These are phyloP conservation scores for Solanum clarkiae DNA, from an alignment of 257 asterid genomes.

Conservation along the genomic window DNA sequence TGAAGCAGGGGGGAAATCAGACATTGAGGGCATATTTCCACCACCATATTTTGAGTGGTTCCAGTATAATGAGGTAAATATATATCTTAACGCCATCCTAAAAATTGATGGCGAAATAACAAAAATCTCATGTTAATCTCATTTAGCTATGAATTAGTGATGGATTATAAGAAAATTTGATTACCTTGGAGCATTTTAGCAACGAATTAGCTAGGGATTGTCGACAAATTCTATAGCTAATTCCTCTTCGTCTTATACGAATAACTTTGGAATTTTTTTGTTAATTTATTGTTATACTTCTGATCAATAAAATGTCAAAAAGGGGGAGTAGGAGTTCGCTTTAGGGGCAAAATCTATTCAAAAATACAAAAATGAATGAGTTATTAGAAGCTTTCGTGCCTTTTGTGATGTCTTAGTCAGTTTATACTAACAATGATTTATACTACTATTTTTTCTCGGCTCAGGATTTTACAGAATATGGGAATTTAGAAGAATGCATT, in stretches of 20 bases:
- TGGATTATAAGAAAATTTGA: too few species aligned
- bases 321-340: too few species aligned
- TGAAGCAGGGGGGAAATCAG: slow-evolving; percentile 59
- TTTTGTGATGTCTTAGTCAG: neutral
- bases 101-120: neutral
- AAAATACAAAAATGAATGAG: too few species aligned
- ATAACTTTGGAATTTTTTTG: neutral
- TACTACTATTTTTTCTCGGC: neutral
- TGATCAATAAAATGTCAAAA: too few species aligned
- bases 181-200: neutral
- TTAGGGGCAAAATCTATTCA: too few species aligned
- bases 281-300: too few species aligned
- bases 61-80: slow-evolving; percentile 39
- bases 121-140: neutral
- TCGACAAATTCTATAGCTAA: too few species aligned
- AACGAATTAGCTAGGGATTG: neutral
- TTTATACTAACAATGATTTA: neutral
- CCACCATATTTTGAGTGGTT: slow-evolving; percentile 71
- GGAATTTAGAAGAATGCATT: slow-evolving; percentile 51
- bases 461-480: slow-evolving; percentile 57
- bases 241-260: neutral
- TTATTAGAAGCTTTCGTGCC: too few species aligned
- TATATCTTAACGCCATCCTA: neutral
- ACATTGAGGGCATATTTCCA: slow-evolving; percentile 55
- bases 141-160: too few species aligned